These are phyloP conservation scores for Coemansia sp. DNA, from an alignment of 192 early-diverging fungal species.

Conservation along the genomic window DNA sequence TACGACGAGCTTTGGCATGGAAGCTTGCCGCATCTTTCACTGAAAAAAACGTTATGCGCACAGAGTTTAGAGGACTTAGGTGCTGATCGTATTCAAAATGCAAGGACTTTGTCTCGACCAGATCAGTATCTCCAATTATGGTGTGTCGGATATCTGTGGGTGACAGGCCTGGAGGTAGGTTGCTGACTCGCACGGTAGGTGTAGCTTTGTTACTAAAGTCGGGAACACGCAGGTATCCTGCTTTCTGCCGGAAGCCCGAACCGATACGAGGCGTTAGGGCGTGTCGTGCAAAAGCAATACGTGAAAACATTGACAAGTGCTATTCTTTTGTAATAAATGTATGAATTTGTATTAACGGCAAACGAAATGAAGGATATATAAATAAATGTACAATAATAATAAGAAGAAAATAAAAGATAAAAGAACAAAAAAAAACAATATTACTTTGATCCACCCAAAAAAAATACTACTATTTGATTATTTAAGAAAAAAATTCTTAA, in stretches of 20 bases:
- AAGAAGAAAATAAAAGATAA: not conserved
- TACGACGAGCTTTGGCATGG: conserved; percentile 10
- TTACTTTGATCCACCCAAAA: not conserved
- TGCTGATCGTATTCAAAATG: conserved; percentile 31
- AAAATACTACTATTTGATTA: not conserved
- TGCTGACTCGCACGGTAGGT: conserved; percentile 22
- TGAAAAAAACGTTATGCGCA: conserved; percentile 27
- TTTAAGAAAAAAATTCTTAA: no score
- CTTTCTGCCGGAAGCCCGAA: no score
- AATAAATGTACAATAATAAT: not conserved
- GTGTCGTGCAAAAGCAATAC: no score
- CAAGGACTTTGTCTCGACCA: conserved; percentile 16
- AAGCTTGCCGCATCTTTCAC: conserved; percentile 17
- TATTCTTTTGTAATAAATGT: no score
- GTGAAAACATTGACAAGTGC: no score
- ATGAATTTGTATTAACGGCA: no score
- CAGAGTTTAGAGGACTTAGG: conserved; percentile 27
- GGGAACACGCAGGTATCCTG: no score
- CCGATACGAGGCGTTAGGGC: no score
- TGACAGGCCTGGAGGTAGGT: conserved; percentile 26
- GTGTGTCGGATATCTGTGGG: conserved; percentile 16
- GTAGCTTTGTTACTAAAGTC: no score
- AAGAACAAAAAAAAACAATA: not conserved
- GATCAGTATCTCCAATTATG: not conserved
- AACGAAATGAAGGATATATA: not conserved